Evolutionary conservation across 306 rosid species (phyloP).

Genomic region (Vigna reflexopilosa): DNA sequence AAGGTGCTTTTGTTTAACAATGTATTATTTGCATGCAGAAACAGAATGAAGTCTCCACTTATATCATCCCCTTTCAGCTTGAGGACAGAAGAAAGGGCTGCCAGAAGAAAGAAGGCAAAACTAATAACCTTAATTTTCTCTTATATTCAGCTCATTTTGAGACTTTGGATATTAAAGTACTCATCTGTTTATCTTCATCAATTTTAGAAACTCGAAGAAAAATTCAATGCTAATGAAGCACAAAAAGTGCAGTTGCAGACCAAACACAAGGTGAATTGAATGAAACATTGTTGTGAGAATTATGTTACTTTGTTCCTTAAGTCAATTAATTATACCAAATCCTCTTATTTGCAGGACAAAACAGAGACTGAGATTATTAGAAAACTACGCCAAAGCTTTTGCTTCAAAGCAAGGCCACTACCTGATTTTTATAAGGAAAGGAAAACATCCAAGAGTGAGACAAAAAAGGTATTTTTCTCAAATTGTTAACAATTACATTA

Average conservation of each 20-base stretch:
- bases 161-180: conserved; percentile 9
- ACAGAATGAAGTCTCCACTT: conserved; percentile 73
- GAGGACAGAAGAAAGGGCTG: conserved; percentile 94
- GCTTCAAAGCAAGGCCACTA: conserved; percentile 96
- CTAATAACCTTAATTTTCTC: conserved; percentile 28
- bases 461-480: conserved; percentile 50
- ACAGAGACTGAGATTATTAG: conserved; percentile 70
- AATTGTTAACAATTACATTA: not conserved
- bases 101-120: conserved; percentile 86
- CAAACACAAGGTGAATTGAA: conserved; percentile 64
- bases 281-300: not conserved
- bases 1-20: conserved; percentile 43
- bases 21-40: conserved; percentile 71
- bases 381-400: conserved; percentile 76
- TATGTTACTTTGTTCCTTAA: conserved; percentile 24
- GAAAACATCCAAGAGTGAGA: conserved; percentile 58
- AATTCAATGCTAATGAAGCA: conserved; percentile 79
- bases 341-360: conserved; percentile 68
- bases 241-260: conserved; percentile 71
- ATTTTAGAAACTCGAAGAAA: conserved; percentile 91
- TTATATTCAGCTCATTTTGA: conserved; percentile 22
- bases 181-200: conserved; percentile 23
- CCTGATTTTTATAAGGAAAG: conserved; percentile 87
- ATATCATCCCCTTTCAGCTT: conserved; percentile 82
- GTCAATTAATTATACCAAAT: conserved; percentile 19